These are phyloP conservation scores for Davidsoniella neocaledoniae DNA, from an alignment of 2,329 filamentous ascomycete species.

Conservation along the genomic window DNA sequence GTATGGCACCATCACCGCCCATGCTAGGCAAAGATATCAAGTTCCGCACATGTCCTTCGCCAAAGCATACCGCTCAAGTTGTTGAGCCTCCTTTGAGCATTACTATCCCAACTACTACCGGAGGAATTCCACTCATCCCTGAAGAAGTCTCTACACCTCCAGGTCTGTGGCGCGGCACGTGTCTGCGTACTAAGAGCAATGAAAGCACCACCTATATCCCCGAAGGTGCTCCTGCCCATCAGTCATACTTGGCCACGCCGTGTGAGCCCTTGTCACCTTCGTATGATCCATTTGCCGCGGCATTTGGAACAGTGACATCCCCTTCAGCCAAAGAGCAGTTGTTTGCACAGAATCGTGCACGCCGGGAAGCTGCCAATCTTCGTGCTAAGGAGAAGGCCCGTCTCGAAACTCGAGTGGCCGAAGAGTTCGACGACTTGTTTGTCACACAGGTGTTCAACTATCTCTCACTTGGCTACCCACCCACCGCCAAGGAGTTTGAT, in stretches of 20 bases:
- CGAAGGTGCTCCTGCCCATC: constrained; percentile 1
- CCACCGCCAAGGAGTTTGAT: constrained; percentile 68
- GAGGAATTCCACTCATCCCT: not conserved
- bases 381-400: constrained; percentile 27
- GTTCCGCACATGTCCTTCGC: constrained; percentile 70
- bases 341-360: not conserved
- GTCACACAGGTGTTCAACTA: constrained; percentile 97
- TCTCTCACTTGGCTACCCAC: constrained; percentile 78
- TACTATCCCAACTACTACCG: not conserved
- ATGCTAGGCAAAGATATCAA: constrained; percentile 73
- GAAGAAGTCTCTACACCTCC: constrained; percentile 1
- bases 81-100: not conserved
- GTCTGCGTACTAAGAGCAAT: constrained; percentile 22
- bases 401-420: constrained; percentile 33
- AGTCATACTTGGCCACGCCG: constrained; percentile 9
- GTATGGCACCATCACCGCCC: constrained; percentile 49
- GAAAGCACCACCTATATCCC: constrained; percentile 9
- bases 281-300: constrained; percentile 26
- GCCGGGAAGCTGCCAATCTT: constrained; percentile 1
- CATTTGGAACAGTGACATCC: constrained; percentile 17
- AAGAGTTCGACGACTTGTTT: constrained; percentile 68
- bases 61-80: constrained; percentile 44
- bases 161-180: constrained; percentile 67
- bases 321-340: constrained; percentile 1
- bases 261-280: constrained; percentile 6